Evolutionary conservation across 495 filamentous ascomycete species (phyloP).

Genomic region (Daldinia concentrica): DNA sequence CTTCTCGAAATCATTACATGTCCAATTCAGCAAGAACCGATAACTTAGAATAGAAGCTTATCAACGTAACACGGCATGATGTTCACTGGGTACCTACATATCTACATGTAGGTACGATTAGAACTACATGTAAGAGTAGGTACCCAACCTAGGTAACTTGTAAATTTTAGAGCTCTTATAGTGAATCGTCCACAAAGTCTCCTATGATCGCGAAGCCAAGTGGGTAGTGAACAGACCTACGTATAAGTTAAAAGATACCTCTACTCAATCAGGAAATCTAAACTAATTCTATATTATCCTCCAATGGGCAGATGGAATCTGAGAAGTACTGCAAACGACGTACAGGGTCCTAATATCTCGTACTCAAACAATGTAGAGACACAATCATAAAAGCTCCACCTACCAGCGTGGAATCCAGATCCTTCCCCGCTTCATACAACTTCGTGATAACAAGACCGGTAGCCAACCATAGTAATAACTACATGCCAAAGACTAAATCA

Average conservation of each 20-base stretch:
- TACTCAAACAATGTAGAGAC: background rate
- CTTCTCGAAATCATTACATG: background rate
- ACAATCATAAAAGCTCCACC: slow-evolving; percentile 17
- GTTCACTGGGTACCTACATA: background rate
- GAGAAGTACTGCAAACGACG: background rate
- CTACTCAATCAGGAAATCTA: background rate
- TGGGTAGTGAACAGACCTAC: background rate
- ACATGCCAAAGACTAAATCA: background rate
- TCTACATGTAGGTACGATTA: background rate
- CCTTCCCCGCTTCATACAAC: slow-evolving; percentile 34
- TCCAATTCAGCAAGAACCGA: background rate
- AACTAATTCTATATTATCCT: background rate
- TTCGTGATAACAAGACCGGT: slow-evolving; percentile 1
- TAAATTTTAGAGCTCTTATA: background rate
- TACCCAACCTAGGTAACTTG: too few species aligned
- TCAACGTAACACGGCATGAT: background rate
- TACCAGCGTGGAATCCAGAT: background rate
- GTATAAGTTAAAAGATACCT: background rate
- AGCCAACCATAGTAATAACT: background rate
- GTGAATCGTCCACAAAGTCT: background rate
- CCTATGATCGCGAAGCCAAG: background rate
- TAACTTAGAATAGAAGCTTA: background rate
- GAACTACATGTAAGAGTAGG: too few species aligned
- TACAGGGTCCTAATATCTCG: background rate
- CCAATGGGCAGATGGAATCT: background rate